Base-by-base conservation (phyloP, 208 protist genomes). In the Blechomonas ayalai region DNA sequence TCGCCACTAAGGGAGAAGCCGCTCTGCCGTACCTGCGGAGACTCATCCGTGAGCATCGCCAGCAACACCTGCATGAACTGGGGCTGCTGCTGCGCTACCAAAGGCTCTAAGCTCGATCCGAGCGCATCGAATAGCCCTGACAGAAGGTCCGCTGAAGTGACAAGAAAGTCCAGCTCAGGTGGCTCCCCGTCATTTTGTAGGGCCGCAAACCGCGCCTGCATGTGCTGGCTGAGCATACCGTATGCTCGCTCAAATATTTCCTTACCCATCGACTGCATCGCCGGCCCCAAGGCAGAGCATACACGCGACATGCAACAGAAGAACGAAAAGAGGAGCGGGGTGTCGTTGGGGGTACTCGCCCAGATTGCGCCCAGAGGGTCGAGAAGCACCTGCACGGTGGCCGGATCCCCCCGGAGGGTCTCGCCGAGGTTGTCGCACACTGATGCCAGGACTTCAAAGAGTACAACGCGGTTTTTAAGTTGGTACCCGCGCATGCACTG, bases 391-490 rank as follows among this genome's bases (percentile, higher is more conserved):
- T 73, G 49, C 19, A 83, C 35, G 18, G 60, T 42, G 12, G 53
- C 52, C 9, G 60, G 60, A 46, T 69, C 59, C 18, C 37, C 24
- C 23, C 77, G 74, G 33, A 93, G 33, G 7, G 49, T 57, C n/a
- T 69, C 51, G 24, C 57, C 69, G 20, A 88, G 26, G 39, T 20
- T 40, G 23, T 79, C 62, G 53, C 74, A 86, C 3, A 93, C 36
- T 1, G 62, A 67, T 41, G 75, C 69, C 29, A 89, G 42, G 29
- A 65, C 72, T 48, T 93, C 81, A 9, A 93, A 73, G 5, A 93
- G 75, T 18, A 87, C 46, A 12, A 89, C 69, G n/a, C 78, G 73
- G 50, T 93, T 93, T 56, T 90, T 90, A 9, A 93, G 70, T 46
- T 93, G 85, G 54, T 86, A 93, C 25, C 73, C 69, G 19, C 59